Conservation (phyloP, 768 basidiomycete genomes). For the Tubosaeta sp. region DNA sequence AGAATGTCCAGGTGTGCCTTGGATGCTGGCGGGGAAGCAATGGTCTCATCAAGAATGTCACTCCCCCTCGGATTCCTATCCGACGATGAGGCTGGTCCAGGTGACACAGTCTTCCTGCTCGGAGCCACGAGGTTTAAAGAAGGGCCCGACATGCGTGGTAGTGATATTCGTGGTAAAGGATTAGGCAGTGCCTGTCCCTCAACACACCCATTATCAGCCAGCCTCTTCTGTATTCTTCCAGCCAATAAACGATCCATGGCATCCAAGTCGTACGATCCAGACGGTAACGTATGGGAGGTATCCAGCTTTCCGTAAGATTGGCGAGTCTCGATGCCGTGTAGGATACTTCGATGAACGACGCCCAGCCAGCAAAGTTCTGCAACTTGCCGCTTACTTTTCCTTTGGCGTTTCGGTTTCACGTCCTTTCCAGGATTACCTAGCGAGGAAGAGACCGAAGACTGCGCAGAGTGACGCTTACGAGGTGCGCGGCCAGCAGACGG, state of each 20-base stretch:
- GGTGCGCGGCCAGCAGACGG: conserved; percentile 3
- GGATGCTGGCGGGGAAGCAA: not conserved
- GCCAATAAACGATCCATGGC: conserved; percentile 33
- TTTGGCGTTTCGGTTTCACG: conserved; percentile 28
- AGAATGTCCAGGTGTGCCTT: not conserved
- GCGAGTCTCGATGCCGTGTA: conserved; percentile 19
- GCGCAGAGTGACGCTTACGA: conserved; percentile 34
- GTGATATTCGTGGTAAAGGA: conserved; percentile 20
- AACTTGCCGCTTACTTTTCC: conserved; percentile 29
- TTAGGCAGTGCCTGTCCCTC: conserved; percentile 18
- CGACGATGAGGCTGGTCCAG: not conserved
- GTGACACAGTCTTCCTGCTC: conserved; percentile 2
- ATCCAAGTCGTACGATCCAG: conserved; percentile 10
- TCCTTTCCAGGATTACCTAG: conserved; percentile 12
- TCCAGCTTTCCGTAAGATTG: conserved; percentile 1
- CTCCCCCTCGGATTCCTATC: not conserved
- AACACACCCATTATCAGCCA: conserved; percentile 31
- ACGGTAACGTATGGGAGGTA: not conserved
- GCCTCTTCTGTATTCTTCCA: conserved; percentile 29
- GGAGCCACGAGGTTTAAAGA: conserved; percentile 16
- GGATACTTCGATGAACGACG: conserved; percentile 34
- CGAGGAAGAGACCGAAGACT: conserved; percentile 26
- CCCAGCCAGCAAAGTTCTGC: conserved; percentile 36
- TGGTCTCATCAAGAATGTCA: not conserved
- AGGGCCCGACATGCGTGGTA: conserved; percentile 21